Conservation (phyloP, 768 basidiomycete genomes). For the Agrocybe praecox region DNA sequence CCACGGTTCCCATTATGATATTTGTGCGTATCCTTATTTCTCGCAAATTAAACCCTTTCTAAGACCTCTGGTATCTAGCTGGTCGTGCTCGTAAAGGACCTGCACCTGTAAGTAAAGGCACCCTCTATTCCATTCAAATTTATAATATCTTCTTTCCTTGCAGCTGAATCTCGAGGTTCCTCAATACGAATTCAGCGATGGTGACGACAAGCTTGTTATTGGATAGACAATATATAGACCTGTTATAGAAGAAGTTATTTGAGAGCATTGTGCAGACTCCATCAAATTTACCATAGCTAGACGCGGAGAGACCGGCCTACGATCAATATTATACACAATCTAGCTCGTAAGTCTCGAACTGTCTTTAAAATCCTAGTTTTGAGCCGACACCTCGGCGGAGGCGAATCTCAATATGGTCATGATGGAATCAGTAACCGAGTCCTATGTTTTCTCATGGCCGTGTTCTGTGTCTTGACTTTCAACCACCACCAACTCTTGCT, state of each 20-base stretch:
- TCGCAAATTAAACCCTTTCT: neutral
- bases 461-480: neutral
- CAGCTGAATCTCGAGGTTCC: conserved; percentile 96
- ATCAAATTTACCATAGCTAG: too few relatives aligned
- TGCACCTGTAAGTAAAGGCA: conserved; percentile 82
- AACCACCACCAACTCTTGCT: neutral
- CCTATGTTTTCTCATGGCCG: neutral
- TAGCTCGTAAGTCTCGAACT: too few relatives aligned
- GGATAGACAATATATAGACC: conserved; percentile 50
- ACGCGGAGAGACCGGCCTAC: too few relatives aligned
- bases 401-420: conserved; percentile 1
- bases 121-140: conserved; percentile 7
- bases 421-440: neutral
- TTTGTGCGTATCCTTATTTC: conserved; percentile 57
- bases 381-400: neutral
- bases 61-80: conserved; percentile 46
- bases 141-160: conserved; percentile 8
- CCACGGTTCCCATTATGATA: conserved; percentile 98
- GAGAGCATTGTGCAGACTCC: conserved; percentile 16
- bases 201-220: conserved; percentile 82
- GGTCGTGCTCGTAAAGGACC: conserved; percentile 96
- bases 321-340: too few relatives aligned
- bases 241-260: conserved; percentile 15
- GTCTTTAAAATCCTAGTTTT: too few relatives aligned
- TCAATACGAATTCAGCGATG: conserved; percentile 84